phyloP scores from a whole-genome alignment of 2,329 filamentous ascomycete species.

The Sclerotinia spermophila region DNA sequence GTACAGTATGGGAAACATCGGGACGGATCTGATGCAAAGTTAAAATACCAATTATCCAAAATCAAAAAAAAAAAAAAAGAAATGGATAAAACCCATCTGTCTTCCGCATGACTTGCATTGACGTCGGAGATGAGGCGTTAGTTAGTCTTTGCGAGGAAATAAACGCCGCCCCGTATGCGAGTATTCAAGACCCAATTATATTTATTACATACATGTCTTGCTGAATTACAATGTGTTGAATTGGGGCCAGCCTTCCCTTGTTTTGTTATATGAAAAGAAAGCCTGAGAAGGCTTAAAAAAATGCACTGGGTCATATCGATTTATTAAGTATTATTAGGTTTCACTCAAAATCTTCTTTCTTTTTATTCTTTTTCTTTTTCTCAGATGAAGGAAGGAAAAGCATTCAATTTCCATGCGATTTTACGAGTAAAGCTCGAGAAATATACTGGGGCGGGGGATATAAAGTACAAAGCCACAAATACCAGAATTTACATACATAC shows the following conservation, averaged over 20 bases:
- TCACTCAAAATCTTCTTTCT: neutral
- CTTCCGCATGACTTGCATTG: neutral
- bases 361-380: neutral
- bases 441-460: too few relatives aligned
- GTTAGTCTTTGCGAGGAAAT: neutral
- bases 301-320: neutral
- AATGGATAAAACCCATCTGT: neutral
- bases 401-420: neutral
- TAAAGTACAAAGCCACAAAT: too few relatives aligned
- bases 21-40: neutral
- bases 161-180: neutral
- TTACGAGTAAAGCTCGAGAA: neutral
- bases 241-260: neutral
- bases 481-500: neutral
- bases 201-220: neutral
- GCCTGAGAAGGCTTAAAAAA: neutral
- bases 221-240: neutral
- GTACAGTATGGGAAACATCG: neutral
- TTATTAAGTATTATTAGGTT: constrained; percentile 1
- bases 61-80: neutral
- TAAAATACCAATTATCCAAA: too few relatives aligned
- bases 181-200: neutral
- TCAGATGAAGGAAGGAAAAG: neutral
- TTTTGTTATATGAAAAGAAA: neutral
- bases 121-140: constrained; percentile 12